phyloP scores from a whole-genome alignment of 176 grass and related monocot genomes.

The Carex littledalei region DNA sequence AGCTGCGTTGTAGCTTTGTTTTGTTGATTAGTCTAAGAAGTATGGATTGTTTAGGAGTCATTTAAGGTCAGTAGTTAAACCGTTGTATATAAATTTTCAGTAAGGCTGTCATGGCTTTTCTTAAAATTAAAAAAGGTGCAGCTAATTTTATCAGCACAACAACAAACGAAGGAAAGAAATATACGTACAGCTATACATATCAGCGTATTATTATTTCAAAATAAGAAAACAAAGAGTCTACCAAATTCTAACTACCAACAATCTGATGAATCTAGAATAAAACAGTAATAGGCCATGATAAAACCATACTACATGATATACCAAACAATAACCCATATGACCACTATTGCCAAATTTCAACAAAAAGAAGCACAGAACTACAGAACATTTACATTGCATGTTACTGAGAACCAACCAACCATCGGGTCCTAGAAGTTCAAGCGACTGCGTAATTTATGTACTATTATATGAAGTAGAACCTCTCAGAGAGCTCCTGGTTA shows the following conservation, averaged over 20 bases:
- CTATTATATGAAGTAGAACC: slow-evolving; percentile 5
- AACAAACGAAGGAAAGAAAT: background rate
- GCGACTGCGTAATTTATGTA: background rate
- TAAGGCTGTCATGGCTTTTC: no score
- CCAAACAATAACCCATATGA: background rate
- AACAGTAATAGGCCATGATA: background rate
- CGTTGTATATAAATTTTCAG: no score
- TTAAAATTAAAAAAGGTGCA: background rate
- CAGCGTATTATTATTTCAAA: background rate
- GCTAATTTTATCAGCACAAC: background rate
- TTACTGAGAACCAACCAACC: background rate
- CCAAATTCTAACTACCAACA: slow-evolving; percentile 6
- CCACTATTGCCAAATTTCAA: background rate
- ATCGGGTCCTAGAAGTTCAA: background rate
- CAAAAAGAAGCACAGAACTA: background rate
- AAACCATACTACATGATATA: background rate
- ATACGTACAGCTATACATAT: background rate
- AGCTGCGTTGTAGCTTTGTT: no score
- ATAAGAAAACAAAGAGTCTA: background rate
- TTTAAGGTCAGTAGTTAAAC: no score
- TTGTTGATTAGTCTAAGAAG: no score
- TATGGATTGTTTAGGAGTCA: no score
- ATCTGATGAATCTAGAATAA: background rate
- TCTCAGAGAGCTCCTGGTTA: slow-evolving; percentile 33
- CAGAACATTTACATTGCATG: slow-evolving; percentile 16